Percentiles rank a stretch among this genome's conserved stretches.
These are phyloP conservation scores for Cardiospermum halicacabum DNA, from an alignment of 345 rosid genomes.

Conservation along the genomic window DNA sequence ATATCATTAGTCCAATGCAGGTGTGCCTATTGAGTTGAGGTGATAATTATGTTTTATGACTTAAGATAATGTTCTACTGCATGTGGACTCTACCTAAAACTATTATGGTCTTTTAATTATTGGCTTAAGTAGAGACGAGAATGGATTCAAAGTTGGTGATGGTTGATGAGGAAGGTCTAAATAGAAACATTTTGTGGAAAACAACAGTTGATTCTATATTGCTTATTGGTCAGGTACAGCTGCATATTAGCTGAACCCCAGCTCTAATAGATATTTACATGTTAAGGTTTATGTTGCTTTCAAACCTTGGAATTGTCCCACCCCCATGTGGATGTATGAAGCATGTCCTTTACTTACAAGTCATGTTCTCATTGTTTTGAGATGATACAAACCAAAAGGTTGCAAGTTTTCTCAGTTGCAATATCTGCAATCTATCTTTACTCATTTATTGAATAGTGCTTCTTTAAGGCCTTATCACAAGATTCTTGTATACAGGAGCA, in stretches of 20 bases:
- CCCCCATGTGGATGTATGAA: slow-evolving; percentile 22
- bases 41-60: not conserved
- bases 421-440: too few relatives aligned
- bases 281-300: slow-evolving; percentile 3
- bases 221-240: not conserved
- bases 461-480: not conserved
- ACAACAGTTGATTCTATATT: not conserved
- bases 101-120: not conserved
- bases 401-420: too few relatives aligned
- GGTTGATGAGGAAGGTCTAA: slow-evolving; percentile 1
- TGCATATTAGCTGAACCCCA: not conserved
- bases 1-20: not conserved
- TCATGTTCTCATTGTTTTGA: not conserved
- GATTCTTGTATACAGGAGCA: not conserved
- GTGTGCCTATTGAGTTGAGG: too few relatives aligned
- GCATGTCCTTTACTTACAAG: not conserved
- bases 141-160: not conserved
- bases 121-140: not conserved
- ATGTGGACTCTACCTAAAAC: not conserved
- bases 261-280: not conserved
- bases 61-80: not conserved
- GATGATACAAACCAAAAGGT: too few relatives aligned
- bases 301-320: slow-evolving; percentile 8
- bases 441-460: not conserved
- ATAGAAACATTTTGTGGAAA: not conserved